These are phyloP conservation scores for Penicillium manginii DNA, from an alignment of 495 filamentous ascomycete genomes.

Conservation along the genomic window DNA sequence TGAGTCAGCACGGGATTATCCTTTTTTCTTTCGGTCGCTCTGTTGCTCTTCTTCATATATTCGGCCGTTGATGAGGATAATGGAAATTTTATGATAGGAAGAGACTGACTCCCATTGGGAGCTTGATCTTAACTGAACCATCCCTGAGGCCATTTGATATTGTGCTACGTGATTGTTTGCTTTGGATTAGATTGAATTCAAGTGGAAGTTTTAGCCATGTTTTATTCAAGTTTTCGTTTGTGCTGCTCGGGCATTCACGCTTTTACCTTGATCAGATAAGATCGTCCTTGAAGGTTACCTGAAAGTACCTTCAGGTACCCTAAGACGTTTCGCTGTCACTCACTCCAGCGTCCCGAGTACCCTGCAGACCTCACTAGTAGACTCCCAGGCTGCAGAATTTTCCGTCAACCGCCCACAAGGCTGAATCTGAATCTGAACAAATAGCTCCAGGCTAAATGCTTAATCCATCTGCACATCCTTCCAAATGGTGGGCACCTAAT, in stretches of 20 bases:
- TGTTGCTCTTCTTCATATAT: slow-evolving; percentile 28
- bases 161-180: not conserved
- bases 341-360: not conserved
- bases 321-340: not conserved
- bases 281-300: no score
- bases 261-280: not conserved
- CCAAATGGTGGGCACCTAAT: no score
- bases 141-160: slow-evolving; percentile 43
- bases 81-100: slow-evolving; percentile 62
- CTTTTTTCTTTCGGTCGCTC: slow-evolving; percentile 15
- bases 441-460: no score
- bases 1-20: not conserved
- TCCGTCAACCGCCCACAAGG: no score
- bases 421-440: no score
- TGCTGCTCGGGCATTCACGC: not conserved
- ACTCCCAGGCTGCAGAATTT: no score
- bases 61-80: slow-evolving; percentile 60
- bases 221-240: not conserved
- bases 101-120: slow-evolving; percentile 59
- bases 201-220: not conserved
- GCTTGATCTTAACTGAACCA: slow-evolving; percentile 57
- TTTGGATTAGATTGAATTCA: not conserved
- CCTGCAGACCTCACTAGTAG: no score
- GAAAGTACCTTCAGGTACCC: no score
- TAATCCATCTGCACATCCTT: no score